Evolutionary conservation across 805 yeast genomes (phyloP).

Genomic region (Tetrapisispora phaffii): DNA sequence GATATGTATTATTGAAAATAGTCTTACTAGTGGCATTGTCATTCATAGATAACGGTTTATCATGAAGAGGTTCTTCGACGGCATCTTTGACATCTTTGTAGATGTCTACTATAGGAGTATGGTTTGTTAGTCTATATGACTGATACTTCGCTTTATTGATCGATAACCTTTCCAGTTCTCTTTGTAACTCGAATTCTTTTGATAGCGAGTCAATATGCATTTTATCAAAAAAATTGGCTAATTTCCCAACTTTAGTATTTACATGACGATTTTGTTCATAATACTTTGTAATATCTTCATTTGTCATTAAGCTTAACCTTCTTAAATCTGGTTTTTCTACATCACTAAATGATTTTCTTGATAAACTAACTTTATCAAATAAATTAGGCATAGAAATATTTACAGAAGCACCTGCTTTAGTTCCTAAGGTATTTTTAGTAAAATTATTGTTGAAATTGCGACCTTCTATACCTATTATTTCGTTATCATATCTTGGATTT

Average conservation of each 20-base stretch:
- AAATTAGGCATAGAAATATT: not conserved
- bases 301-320: constrained; percentile 1
- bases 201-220: constrained; percentile 75
- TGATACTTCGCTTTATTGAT: constrained; percentile 49
- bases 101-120: constrained; percentile 84
- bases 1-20: not conserved
- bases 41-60: constrained; percentile 6
- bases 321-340: not conserved
- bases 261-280: constrained; percentile 4
- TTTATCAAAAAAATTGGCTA: constrained; percentile 60
- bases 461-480: not conserved
- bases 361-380: not conserved
- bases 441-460: not conserved
- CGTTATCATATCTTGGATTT: too few species aligned
- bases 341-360: not conserved
- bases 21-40: not conserved
- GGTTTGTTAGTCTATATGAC: constrained; percentile 60
- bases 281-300: not conserved
- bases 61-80: constrained; percentile 46
- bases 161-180: constrained; percentile 67
- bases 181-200: constrained; percentile 74
- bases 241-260: constrained; percentile 45
- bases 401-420: not conserved
- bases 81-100: constrained; percentile 85
- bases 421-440: not conserved